These are phyloP conservation scores for Paramecium pentaurelia DNA, from an alignment of 73 alveolate species.

Conservation along the genomic window DNA sequence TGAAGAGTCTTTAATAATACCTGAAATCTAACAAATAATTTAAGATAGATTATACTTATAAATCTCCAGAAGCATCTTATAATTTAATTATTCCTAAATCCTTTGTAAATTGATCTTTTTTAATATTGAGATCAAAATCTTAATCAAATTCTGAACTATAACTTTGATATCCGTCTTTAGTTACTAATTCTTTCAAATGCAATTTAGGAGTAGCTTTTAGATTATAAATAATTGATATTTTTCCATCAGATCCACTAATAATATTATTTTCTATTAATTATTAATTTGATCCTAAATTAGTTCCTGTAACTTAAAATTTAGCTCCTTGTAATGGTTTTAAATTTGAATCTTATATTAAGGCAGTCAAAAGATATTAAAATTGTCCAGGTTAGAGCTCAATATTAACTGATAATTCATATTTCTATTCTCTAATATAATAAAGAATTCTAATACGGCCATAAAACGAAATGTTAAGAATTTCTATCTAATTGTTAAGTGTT, in stretches of 20 bases:
- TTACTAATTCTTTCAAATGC: neutral
- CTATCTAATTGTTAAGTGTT: neutral
- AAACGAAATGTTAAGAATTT: neutral
- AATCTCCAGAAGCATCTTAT: neutral
- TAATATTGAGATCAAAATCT: neutral
- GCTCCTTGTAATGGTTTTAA: neutral
- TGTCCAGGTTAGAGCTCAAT: neutral
- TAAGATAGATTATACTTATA: neutral
- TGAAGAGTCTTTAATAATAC: neutral
- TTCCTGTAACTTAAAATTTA: neutral
- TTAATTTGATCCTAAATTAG: neutral
- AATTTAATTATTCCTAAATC: neutral
- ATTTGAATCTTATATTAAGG: neutral
- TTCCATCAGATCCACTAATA: neutral
- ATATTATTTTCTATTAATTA: neutral
- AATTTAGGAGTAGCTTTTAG: neutral
- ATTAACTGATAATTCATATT: constrained; percentile 5
- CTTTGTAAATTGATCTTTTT: neutral
- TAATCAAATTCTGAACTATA: neutral
- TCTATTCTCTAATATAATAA: neutral
- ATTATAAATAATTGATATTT: neutral
- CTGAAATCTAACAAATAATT: neutral
- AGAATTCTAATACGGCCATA: constrained; percentile 1
- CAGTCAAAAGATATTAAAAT: neutral
- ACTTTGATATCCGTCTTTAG: neutral